Evolutionary conservation across 139 green algal genomes (phyloP), one percentile per base, ranked within the genome.

Genomic region (Coccomyxa sp.): DNA sequence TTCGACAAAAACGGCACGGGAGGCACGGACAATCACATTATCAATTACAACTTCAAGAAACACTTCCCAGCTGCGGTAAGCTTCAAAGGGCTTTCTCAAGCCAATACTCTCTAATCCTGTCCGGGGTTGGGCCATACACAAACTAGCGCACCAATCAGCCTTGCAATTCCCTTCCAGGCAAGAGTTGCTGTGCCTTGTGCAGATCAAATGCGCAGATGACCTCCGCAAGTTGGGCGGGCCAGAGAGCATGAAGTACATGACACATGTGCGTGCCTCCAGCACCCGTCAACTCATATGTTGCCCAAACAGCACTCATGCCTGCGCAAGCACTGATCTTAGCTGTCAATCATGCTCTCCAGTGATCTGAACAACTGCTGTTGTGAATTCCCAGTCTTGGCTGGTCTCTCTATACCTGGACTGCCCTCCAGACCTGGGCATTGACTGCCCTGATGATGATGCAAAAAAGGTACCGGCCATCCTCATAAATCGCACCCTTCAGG

Each of bases 381-480:
- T 81, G 51, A 9, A 32, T 85, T 13, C 90, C 17, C 88, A 94
- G 80, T 85, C 84, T 23, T 95, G 80, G 68, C 59, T 95, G 23
- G 66, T 92, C 0, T 90, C 84, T 10, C 84, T 95, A 15, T 95
- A 85, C 84, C 79, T 95, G 27, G 86, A 93, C 84, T 95, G 91
- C 79, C 91, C 91, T 13, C 31, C 79, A 1, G 79, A 68, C 75
- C 85, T 94, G 63, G 89, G 91, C 17, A 31, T 94, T 7, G 67
- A 81, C 10, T 94, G 91, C 84, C 91, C 91, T 0, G 76, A 67
- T 38, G 38, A 81, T 23, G 32, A 63, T 68, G 76, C 76, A 31
- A n/a, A 76, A 10, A 63, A 30, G 31, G 38, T 67, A 51, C 38
- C 38, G 38, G 7, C 3, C 38, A 51, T 51, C 38, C 38, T 51